Percentiles rank a stretch among this genome's conserved stretches.
phyloP scores from a whole-genome alignment of 1,139 yeast genomes.

The Zygoascus hellenicus region DNA sequence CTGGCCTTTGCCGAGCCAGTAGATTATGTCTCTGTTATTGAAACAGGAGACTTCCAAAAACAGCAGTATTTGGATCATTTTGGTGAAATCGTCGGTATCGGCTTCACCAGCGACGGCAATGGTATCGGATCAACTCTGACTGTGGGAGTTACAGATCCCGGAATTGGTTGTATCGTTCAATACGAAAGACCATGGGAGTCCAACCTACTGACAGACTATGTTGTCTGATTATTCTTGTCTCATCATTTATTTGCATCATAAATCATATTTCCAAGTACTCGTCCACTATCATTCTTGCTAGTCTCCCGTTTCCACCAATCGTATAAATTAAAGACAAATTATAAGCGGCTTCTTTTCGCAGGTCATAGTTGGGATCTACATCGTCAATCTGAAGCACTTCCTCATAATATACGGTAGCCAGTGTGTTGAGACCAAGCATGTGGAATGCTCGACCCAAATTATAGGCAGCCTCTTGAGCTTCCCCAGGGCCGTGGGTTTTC shows the following conservation, averaged over 20 bases:
- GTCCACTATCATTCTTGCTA: constrained; percentile 61
- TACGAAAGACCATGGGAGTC: constrained; percentile 39
- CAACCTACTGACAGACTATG: constrained; percentile 42
- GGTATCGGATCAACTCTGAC: constrained; percentile 46
- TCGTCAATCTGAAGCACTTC: constrained; percentile 48
- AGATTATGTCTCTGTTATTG: constrained; percentile 52
- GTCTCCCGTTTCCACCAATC: constrained; percentile 60
- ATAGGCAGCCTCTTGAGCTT: constrained; percentile 72
- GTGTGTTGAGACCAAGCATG: constrained; percentile 63
- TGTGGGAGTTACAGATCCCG: constrained; percentile 51
- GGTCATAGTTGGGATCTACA: constrained; percentile 43
- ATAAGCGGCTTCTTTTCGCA: constrained; percentile 78
- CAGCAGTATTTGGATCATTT: constrained; percentile 50
- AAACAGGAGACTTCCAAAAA: constrained; percentile 22
- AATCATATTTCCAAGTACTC: constrained; percentile 44
- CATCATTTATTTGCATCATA: not conserved
- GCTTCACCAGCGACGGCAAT: constrained; percentile 42
- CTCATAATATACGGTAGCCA: constrained; percentile 70
- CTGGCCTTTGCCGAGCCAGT: constrained; percentile 56
- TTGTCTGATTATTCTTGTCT: constrained; percentile 16
- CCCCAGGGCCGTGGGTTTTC: constrained; percentile 39
- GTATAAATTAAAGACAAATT: constrained; percentile 72
- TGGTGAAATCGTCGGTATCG: constrained; percentile 56
- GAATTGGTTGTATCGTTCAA: constrained; percentile 53
- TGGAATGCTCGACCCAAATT: constrained; percentile 85